Percentiles rank a stretch among this genome's conserved stretches.
Conservation (phyloP, 139 green algal species). For the Marvania coccoides region DNA sequence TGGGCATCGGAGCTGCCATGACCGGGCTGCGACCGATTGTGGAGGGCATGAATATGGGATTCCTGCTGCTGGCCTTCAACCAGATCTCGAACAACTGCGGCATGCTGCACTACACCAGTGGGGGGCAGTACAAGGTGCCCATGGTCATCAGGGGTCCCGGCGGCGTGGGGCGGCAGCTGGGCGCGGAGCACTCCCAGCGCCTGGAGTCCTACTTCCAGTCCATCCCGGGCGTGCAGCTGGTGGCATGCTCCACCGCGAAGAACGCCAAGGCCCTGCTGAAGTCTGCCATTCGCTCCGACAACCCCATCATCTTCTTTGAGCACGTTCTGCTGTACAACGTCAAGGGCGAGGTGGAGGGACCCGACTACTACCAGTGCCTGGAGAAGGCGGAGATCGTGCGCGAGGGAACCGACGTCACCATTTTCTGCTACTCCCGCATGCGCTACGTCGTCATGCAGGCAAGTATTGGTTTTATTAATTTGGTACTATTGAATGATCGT, state of each 20-base stretch:
- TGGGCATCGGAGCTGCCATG: constrained; percentile 94
- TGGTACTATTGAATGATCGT: too few relatives aligned
- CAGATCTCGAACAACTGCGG: constrained; percentile 98
- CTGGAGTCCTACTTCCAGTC: constrained; percentile 97
- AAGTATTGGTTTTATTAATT: too few relatives aligned
- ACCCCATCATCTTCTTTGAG: constrained; percentile 94
- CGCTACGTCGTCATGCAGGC: constrained; percentile 86
- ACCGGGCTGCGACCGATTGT: constrained; percentile 90
- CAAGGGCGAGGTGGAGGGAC: constrained; percentile 58
- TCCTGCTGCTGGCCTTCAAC: constrained; percentile 96
- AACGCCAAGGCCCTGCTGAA: constrained; percentile 94
- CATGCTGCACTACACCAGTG: constrained; percentile 96
- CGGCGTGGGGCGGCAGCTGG: constrained; percentile 88
- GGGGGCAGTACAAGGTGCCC: constrained; percentile 92
- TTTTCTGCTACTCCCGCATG: constrained; percentile 96
- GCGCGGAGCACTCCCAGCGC: constrained; percentile 92
- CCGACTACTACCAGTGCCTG: constrained; percentile 69
- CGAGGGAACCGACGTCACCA: constrained; percentile 77
- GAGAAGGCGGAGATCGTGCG: constrained; percentile 77
- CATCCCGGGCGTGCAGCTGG: constrained; percentile 92
- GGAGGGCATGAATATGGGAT: constrained; percentile 99
- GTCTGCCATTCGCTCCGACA: constrained; percentile 66
- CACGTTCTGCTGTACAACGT: constrained; percentile 97
- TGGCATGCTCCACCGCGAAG: constrained; percentile 75
- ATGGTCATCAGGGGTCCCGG: constrained; percentile 80